Conservation (phyloP, 2,329 filamentous ascomycete genomes). For the Cyclaneusma minus region DNA sequence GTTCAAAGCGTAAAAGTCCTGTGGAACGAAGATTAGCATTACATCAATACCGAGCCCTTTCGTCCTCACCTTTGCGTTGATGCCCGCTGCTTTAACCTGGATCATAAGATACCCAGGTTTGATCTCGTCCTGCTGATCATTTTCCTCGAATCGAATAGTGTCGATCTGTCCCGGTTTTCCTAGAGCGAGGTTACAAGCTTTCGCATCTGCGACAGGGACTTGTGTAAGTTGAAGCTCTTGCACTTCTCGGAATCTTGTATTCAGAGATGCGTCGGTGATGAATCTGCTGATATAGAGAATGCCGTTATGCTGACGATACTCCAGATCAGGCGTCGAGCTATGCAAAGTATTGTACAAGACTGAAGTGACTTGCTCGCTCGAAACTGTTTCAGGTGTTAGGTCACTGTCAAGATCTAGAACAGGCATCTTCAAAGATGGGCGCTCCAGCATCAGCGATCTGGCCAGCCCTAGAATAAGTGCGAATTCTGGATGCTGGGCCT, state of each 20-base stretch:
- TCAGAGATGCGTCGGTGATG: constrained; percentile 8
- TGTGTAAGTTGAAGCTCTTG: constrained; percentile 5
- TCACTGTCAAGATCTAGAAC: too few relatives aligned
- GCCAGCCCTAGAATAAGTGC: too few relatives aligned
- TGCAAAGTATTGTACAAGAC: too few relatives aligned
- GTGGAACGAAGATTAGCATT: constrained; percentile 4
- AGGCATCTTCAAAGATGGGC: too few relatives aligned
- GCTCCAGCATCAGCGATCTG: too few relatives aligned
- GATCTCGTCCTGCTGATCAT: neutral
- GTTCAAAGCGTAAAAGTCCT: constrained; percentile 13
- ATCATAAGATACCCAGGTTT: too few relatives aligned
- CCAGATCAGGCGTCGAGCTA: constrained; percentile 8
- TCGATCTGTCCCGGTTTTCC: constrained; percentile 7
- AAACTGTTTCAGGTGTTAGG: too few relatives aligned
- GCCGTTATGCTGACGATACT: constrained; percentile 6
- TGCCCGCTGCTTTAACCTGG: constrained; percentile 3
- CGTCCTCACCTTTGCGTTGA: constrained; percentile 5
- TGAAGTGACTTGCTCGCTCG: too few relatives aligned
- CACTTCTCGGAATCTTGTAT: constrained; percentile 7
- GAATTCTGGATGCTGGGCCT: too few relatives aligned
- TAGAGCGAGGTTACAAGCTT: constrained; percentile 6
- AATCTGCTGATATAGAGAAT: constrained; percentile 7
- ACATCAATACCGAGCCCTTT: constrained; percentile 5
- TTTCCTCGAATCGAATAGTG: constrained; percentile 3
- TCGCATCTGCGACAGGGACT: constrained; percentile 5